Evolutionary conservation across 768 basidiomycete genomes (phyloP).

Genomic region (Tylopilus balloui): DNA sequence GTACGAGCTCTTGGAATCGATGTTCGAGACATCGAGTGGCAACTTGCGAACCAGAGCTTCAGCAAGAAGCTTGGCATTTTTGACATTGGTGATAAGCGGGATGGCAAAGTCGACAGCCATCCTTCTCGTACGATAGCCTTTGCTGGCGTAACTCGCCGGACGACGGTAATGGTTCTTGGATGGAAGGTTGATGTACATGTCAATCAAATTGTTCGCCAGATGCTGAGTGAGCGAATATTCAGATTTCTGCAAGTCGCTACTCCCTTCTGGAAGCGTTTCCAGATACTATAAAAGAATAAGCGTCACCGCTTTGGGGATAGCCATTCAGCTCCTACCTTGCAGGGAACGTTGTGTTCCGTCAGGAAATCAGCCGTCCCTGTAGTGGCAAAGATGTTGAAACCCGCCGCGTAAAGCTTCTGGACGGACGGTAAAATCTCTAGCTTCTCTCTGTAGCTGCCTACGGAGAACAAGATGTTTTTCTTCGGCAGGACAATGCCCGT

Average conservation of each 20-base stretch:
- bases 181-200: slow-evolving; percentile 99
- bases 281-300: slow-evolving; percentile 57
- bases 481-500: slow-evolving; percentile 93
- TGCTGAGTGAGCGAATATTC: slow-evolving; percentile 98
- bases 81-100: slow-evolving; percentile 96
- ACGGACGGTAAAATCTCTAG: slow-evolving; percentile 92
- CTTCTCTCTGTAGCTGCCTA: slow-evolving; percentile 97
- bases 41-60: slow-evolving; percentile 89
- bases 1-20: slow-evolving; percentile 95
- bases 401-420: slow-evolving; percentile 88
- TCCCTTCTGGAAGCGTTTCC: slow-evolving; percentile 77
- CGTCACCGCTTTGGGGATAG: not conserved
- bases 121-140: slow-evolving; percentile 93
- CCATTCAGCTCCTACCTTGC: slow-evolving; percentile 58
- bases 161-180: slow-evolving; percentile 97
- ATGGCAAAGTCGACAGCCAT: slow-evolving; percentile 99
- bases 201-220: slow-evolving; percentile 93
- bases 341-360: slow-evolving; percentile 92
- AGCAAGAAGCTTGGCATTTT: slow-evolving; percentile 93
- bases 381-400: slow-evolving; percentile 96
- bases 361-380: slow-evolving; percentile 97
- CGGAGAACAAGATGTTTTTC: slow-evolving; percentile 96
- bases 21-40: slow-evolving; percentile 82
- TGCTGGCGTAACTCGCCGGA: slow-evolving; percentile 94
- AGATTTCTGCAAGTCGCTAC: slow-evolving; percentile 79